Evolutionary conservation across 2,329 filamentous ascomycete species (phyloP), one percentile per base, ranked within the genome.

Genomic region (Trichoderma hamatum): DNA sequence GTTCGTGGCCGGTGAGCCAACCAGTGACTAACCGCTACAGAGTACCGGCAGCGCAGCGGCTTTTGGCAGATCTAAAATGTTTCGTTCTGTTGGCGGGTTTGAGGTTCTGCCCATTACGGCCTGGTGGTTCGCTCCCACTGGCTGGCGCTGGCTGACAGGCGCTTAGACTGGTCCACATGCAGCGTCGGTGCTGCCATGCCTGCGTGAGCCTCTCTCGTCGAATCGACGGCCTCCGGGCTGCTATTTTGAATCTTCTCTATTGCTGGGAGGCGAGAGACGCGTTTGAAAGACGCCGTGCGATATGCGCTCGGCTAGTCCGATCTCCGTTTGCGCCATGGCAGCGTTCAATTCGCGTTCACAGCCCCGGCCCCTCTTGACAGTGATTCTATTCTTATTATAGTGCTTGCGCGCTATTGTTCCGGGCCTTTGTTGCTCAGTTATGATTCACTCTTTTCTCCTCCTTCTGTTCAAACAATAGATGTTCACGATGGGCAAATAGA

Each of bases 351-450:
- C n/a, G 19, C 36, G 28, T 28, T 59, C 55, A 58, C 54, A 32
- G 24, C 26, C 19, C 5, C n/a, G 3, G 9, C 30, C 55, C 34
- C 65, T 30, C 54, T 46, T 24, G 4, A 24, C 43, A 26, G 24
- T 54, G 54, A 30, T 67, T 32, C 43, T 67, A 39, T 39, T 43
- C 39, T 43, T 67, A 67, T 67, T 60, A 56, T 61, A 46, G 56
- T 52, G 24, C 24, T 30, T 32, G 55, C 49, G 56, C 49, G 24
- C 34, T 67, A 60, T 61, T 67, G 65, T 68, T 54, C 55, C 39
- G 24, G 5, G n/a, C 30, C 49, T 68, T 68, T 68, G 56, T 68
- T n/a, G 16, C 39, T n/a, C 7, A 32, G 24, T 34, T 49, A 3
- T 30, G 28, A 54, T 21, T 36, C 46, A 64, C 61, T 52, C 30